phyloP scores from a whole-genome alignment of 345 rosid species.

The Toxicodendron radicans region DNA sequence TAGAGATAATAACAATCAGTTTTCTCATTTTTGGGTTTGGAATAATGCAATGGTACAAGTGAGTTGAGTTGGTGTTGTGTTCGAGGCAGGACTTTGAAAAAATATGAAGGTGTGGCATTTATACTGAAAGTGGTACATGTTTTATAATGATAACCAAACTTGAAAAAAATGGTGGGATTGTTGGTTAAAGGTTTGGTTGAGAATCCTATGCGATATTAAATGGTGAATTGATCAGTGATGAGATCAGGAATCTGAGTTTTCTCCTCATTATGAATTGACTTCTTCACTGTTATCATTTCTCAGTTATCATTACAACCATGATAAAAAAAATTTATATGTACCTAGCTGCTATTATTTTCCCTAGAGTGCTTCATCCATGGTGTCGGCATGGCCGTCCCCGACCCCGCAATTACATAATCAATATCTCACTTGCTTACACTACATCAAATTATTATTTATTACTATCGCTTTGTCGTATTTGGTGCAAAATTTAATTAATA shows the following conservation, averaged over 20 bases:
- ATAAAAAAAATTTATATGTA: slow-evolving; percentile 17
- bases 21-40: slow-evolving; percentile 38
- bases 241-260: slow-evolving; percentile 34
- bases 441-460: not conserved
- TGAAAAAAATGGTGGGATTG: slow-evolving; percentile 33
- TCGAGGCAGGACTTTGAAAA: slow-evolving; percentile 13
- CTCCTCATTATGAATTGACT: slow-evolving; percentile 53
- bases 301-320: slow-evolving; percentile 46
- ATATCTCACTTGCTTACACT: slow-evolving; percentile 10
- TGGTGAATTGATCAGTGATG: slow-evolving; percentile 8
- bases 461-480: too few species aligned
- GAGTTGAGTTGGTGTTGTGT: not conserved
- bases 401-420: slow-evolving; percentile 23
- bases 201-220: slow-evolving; percentile 48
- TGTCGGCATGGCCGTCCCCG: slow-evolving; percentile 15
- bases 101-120: slow-evolving; percentile 22
- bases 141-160: slow-evolving; percentile 40
- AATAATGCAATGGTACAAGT: slow-evolving; percentile 22
- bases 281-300: slow-evolving; percentile 41
- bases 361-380: slow-evolving; percentile 34
- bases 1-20: slow-evolving; percentile 20
- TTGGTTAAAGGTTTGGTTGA: slow-evolving; percentile 34
- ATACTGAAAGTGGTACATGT: slow-evolving; percentile 19
- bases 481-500: too few species aligned
- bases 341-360: slow-evolving; percentile 25